Conservation (phyloP, 331 rosid species). For the Ulmus americana region DNA sequence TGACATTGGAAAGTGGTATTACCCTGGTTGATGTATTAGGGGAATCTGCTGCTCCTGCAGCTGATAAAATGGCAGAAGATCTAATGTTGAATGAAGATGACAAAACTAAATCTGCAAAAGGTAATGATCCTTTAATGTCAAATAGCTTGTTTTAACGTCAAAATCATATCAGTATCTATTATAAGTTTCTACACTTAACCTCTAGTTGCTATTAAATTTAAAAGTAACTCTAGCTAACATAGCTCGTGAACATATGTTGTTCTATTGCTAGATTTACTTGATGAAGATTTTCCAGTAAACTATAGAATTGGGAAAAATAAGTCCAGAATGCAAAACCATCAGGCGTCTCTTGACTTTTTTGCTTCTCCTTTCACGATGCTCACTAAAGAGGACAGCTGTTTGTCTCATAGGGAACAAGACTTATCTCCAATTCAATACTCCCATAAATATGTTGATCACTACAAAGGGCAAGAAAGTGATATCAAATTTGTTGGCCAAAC, state of each 20-base stretch:
- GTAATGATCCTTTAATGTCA: conserved; percentile 24
- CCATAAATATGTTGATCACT: conserved; percentile 23
- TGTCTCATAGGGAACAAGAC: conserved; percentile 27
- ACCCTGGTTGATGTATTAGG: conserved; percentile 30
- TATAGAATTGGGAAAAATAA: conserved; percentile 17
- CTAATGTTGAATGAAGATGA: conserved; percentile 31
- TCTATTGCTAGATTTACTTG: conserved; percentile 31
- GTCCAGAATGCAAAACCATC: conserved; percentile 25
- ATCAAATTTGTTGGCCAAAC: conserved; percentile 30
- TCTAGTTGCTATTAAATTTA: conserved; percentile 7
- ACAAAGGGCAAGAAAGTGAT: conserved; percentile 31
- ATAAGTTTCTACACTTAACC: conserved; percentile 8
- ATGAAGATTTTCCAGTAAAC: conserved; percentile 37
- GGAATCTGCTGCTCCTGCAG: conserved; percentile 30
- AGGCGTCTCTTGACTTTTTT: conserved; percentile 38
- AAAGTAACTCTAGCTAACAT: neutral
- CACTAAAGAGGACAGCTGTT: conserved; percentile 36
- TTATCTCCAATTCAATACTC: conserved; percentile 28
- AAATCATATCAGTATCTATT: conserved; percentile 21
- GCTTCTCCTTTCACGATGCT: conserved; percentile 37
- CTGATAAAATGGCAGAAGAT: conserved; percentile 26
- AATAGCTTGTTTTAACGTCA: conserved; percentile 5
- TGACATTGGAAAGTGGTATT: conserved; percentile 18
- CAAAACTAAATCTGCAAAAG: conserved; percentile 33
- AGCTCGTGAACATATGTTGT: neutral